Percentiles rank a stretch among this genome's conserved stretches.
Conservation (phyloP, 2,329 filamentous ascomycete genomes). For the Fusarium citri region DNA sequence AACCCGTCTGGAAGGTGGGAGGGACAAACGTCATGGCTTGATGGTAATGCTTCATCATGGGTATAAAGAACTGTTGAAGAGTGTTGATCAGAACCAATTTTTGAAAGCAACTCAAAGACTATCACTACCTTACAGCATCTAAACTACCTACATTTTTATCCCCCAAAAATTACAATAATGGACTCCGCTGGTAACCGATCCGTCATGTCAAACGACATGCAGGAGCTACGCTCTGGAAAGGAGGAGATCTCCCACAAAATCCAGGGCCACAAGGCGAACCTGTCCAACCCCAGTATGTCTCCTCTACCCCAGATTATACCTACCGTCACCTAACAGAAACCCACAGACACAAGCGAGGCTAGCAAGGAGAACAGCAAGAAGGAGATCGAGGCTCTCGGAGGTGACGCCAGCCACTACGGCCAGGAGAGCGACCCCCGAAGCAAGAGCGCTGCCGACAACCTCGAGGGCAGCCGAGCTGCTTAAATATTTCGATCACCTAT, state of each 20-base stretch:
- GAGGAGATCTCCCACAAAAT: slow-evolving; percentile 47
- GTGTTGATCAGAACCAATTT: background rate
- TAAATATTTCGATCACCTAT: background rate
- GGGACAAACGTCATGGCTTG: slow-evolving; percentile 25
- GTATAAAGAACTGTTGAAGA: slow-evolving; percentile 5
- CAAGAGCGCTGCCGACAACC: slow-evolving; percentile 54
- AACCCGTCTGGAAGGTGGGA: slow-evolving; percentile 6
- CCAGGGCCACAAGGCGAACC: slow-evolving; percentile 60
- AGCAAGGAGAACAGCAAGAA: slow-evolving; percentile 59
- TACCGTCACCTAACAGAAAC: background rate
- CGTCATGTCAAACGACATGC: slow-evolving; percentile 56
- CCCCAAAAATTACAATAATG: slow-evolving; percentile 19
- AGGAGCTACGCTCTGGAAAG: slow-evolving; percentile 51
- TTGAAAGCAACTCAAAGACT: background rate
- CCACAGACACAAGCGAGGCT: slow-evolving; percentile 56
- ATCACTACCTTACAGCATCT: background rate
- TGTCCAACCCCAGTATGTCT: slow-evolving; percentile 58
- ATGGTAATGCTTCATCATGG: background rate
- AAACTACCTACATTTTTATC: background rate
- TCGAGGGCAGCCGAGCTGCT: slow-evolving; percentile 53
- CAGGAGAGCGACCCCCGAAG: slow-evolving; percentile 55
- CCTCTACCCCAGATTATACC: too few species aligned
- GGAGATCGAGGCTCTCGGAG: slow-evolving; percentile 56
- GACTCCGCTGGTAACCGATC: slow-evolving; percentile 54
- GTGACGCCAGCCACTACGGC: slow-evolving; percentile 57